Conservation (phyloP, 495 filamentous ascomycete species). For the Stereocaulon alpinum region DNA sequence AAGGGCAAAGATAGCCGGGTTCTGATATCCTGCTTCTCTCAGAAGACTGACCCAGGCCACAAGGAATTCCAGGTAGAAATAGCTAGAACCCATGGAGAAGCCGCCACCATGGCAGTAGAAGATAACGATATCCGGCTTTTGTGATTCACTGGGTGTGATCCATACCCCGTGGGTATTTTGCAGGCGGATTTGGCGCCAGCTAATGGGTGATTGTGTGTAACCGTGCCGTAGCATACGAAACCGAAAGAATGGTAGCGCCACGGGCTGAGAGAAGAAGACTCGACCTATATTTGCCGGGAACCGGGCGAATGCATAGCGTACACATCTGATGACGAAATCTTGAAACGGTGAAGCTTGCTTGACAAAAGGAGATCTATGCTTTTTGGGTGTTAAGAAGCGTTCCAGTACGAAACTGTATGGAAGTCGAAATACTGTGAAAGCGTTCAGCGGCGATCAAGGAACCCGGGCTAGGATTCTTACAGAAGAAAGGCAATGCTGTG, state of each 20-base stretch:
- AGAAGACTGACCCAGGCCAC: conserved; percentile 52
- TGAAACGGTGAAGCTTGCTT: conserved; percentile 57
- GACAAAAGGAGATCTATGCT: conserved; percentile 48
- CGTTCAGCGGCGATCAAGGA: background rate
- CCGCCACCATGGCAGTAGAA: conserved; percentile 73
- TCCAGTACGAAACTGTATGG: conserved; percentile 48
- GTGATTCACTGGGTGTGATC: conserved; percentile 41
- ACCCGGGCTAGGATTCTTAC: conserved; percentile 33
- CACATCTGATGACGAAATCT: conserved; percentile 61
- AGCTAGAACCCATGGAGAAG: conserved; percentile 64
- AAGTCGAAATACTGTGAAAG: conserved; percentile 40
- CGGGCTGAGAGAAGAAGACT: conserved; percentile 64
- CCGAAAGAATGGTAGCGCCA: conserved; percentile 58
- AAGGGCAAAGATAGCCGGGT: conserved; percentile 67
- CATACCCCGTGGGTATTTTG: conserved; percentile 47
- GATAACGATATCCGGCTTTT: conserved; percentile 55
- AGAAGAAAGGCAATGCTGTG: conserved; percentile 56
- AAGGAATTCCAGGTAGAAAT: conserved; percentile 77
- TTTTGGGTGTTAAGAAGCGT: conserved; percentile 38
- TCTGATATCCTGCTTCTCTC: conserved; percentile 46
- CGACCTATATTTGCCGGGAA: conserved; percentile 55
- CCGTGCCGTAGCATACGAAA: conserved; percentile 68
- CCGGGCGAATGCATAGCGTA: conserved; percentile 63
- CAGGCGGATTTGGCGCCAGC: conserved; percentile 46
- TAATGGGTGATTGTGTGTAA: conserved; percentile 44